Evolutionary conservation across 2,329 filamentous ascomycete genomes (phyloP).

Genomic region (Trichoderma asperellum): DNA sequence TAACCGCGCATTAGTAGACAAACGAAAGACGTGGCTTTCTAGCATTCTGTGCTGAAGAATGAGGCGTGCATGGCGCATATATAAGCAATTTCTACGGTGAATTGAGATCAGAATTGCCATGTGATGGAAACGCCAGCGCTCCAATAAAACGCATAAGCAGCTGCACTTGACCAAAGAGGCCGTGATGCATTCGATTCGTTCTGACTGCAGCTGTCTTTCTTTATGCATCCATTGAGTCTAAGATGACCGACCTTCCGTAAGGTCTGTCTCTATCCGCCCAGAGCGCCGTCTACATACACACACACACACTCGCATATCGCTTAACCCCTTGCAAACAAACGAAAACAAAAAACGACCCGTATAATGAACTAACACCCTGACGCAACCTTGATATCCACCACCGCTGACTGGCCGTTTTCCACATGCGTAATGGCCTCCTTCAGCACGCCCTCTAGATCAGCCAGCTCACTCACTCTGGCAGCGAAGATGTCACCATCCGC

Average conservation of each 20-base stretch:
- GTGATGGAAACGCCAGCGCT: neutral
- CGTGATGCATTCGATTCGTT: no score
- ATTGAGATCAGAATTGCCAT: neutral
- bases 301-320: neutral
- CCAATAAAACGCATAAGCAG: no score
- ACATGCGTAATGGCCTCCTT: conserved; percentile 56
- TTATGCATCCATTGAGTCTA: neutral
- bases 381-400: conserved; percentile 58
- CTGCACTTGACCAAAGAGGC: no score
- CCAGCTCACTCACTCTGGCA: conserved; percentile 51
- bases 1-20: neutral
- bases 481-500: conserved; percentile 58
- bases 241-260: neutral
- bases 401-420: conserved; percentile 54
- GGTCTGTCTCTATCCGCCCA: neutral
- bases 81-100: neutral
- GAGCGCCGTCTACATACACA: neutral
- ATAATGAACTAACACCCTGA: conserved; percentile 46
- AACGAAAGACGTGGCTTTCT: neutral
- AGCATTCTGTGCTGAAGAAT: neutral
- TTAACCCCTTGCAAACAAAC: neutral
- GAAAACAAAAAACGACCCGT: neutral
- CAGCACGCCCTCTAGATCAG: conserved; percentile 52
- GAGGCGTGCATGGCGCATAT: conserved; percentile 5
- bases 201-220: no score